These are phyloP conservation scores for Tetrahymena borealis DNA, from an alignment of 73 alveolate species.

Conservation along the genomic window DNA sequence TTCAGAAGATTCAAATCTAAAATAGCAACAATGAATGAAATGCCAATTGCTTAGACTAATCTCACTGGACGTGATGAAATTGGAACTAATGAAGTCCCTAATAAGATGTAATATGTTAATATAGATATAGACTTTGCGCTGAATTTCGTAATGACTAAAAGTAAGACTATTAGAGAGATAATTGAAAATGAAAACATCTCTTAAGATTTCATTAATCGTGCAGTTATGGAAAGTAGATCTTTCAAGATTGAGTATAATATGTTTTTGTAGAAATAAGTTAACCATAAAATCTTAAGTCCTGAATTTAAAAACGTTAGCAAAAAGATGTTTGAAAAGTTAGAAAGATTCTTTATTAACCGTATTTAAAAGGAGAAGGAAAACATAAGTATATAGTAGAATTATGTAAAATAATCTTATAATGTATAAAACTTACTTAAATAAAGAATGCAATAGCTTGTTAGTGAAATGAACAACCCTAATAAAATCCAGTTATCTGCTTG, in stretches of 20 bases:
- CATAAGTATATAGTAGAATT: background rate
- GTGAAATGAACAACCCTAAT: background rate
- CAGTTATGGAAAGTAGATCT: background rate
- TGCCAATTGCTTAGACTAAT: background rate
- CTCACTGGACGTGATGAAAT: background rate
- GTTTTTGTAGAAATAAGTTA: background rate
- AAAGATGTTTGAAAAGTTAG: background rate
- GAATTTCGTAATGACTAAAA: background rate
- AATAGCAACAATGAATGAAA: background rate
- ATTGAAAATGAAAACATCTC: background rate
- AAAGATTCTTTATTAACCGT: background rate
- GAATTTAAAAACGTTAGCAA: background rate
- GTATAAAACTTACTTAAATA: background rate
- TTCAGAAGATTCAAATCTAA: background rate
- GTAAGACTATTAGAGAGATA: background rate
- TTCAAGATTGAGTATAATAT: background rate
- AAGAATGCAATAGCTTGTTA: background rate
- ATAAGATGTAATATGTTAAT: background rate
- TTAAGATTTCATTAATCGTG: background rate
- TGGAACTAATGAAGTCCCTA: background rate
- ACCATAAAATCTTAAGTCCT: background rate
- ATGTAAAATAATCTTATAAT: background rate
- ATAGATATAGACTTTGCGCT: background rate
- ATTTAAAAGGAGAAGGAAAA: background rate
- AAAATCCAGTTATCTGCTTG: background rate